phyloP scores from a whole-genome alignment of 2,329 filamentous ascomycete species.

The Xylaria sp. region DNA sequence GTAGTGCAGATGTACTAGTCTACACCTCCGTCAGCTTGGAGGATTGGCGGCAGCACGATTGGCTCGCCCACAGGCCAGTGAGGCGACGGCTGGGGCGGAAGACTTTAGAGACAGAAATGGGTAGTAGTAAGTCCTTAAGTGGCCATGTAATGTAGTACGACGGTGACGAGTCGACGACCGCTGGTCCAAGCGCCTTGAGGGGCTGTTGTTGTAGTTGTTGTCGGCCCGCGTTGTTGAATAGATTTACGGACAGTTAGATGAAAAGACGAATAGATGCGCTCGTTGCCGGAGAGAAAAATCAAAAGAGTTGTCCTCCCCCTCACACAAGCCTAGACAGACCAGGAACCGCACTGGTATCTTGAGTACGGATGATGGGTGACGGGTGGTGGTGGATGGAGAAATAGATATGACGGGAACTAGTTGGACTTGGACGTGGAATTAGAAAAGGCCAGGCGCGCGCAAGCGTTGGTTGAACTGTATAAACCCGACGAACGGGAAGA shows the following conservation, averaged over 20 bases:
- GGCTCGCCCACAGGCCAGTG: conserved; percentile 23
- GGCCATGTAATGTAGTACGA: background rate
- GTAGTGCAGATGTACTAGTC: background rate
- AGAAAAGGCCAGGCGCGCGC: conserved; percentile 4
- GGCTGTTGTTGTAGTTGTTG: background rate
- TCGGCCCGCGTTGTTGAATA: too few relatives aligned
- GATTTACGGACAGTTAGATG: too few relatives aligned
- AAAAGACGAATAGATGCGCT: background rate
- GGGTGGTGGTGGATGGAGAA: too few relatives aligned
- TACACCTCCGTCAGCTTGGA: conserved; percentile 22
- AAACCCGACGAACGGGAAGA: conserved; percentile 35
- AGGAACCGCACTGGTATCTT: conserved; percentile 12
- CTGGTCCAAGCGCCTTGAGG: conserved; percentile 5
- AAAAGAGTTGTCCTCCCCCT: background rate
- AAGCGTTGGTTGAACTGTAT: conserved; percentile 22
- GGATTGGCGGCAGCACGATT: conserved; percentile 22
- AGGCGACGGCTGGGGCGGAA: conserved; percentile 5
- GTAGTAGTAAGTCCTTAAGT: too few relatives aligned
- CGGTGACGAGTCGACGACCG: background rate
- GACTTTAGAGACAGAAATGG: conserved; percentile 1
- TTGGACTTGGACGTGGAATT: background rate
- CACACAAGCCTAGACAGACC: conserved; percentile 1
- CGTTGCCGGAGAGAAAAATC: background rate
- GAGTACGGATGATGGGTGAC: background rate
- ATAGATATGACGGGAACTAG: background rate